Percentiles rank a stretch among this genome's conserved stretches.
Evolutionary conservation across 192 early-diverging fungal species (phyloP).

Genomic region (Lunasporangiospora selenospora): DNA sequence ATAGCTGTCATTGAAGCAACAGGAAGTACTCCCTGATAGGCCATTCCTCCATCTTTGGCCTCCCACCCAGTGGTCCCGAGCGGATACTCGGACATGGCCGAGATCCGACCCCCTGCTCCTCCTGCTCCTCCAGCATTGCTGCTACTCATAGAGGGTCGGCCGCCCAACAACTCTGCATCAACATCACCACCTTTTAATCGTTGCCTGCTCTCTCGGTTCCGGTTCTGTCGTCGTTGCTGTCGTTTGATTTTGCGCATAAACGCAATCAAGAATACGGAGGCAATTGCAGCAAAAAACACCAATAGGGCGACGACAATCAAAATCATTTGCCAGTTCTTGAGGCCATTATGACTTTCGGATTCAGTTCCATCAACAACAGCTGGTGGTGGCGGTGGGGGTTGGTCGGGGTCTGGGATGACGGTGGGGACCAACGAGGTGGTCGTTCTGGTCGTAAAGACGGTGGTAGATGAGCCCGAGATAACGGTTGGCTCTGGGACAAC

Average conservation of each 20-base stretch:
- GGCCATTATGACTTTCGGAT: background rate
- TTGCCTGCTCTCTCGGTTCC: slow-evolving; percentile 9
- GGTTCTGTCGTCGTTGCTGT: no score
- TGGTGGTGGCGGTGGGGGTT: slow-evolving; percentile 20
- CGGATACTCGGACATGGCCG: no score
- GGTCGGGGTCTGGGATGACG: slow-evolving; percentile 18
- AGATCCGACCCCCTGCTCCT: no score
- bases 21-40: background rate
- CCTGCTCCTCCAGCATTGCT: background rate
- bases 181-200: background rate
- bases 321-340: slow-evolving; percentile 17
- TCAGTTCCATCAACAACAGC: background rate
- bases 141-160: background rate
- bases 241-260: no score
- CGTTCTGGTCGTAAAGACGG: slow-evolving; percentile 1
- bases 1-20: background rate
- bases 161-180: background rate
- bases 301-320: slow-evolving; percentile 5
- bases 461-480: slow-evolving; percentile 16
- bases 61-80: no score
- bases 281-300: background rate
- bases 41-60: slow-evolving; percentile 5
- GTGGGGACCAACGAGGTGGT: slow-evolving; percentile 8
- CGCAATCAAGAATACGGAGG: background rate
- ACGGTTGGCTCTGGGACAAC: slow-evolving; percentile 19